A percentile compares a stretch with the other conserved stretches of the same genome.
These are phyloP conservation scores for Penicillium occitanis DNA, from an alignment of 2,329 filamentous ascomycete species.

Conservation along the genomic window DNA sequence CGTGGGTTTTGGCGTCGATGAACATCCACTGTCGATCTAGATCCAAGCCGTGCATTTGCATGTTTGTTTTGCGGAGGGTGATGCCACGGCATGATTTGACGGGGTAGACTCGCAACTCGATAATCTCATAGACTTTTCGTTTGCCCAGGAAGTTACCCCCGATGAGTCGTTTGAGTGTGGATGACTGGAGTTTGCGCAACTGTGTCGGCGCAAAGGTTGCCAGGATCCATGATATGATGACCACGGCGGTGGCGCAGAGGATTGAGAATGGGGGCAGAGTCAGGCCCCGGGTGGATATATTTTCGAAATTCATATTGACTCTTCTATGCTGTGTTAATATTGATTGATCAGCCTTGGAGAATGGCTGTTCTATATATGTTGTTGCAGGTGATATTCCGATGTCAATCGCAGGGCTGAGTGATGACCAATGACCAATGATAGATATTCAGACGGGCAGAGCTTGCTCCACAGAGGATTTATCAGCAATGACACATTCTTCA, in stretches of 20 bases:
- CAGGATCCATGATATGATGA: constrained; percentile 13
- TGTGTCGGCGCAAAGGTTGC: constrained; percentile 10
- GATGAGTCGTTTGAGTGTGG: background rate
- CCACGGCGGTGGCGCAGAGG: constrained; percentile 5
- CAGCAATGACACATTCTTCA: background rate
- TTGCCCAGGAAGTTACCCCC: background rate
- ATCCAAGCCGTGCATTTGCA: constrained; percentile 59
- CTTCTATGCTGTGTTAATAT: background rate
- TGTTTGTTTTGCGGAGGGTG: constrained; percentile 51
- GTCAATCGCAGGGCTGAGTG: background rate
- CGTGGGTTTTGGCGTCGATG: constrained; percentile 52
- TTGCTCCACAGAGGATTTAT: background rate
- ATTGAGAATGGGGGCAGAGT: background rate
- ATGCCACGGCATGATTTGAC: constrained; percentile 67
- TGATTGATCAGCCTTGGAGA: background rate
- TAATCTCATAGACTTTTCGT: constrained; percentile 28
- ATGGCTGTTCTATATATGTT: background rate
- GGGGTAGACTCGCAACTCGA: constrained; percentile 58
- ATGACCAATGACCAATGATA: background rate
- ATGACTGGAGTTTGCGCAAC: constrained; percentile 11
- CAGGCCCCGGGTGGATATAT: background rate
- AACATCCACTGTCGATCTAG: constrained; percentile 69
- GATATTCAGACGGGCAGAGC: background rate
- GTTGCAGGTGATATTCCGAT: background rate
- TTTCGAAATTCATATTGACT: background rate